A percentile compares a stretch with the other conserved stretches of the same genome.
These are phyloP conservation scores for Fusarium caatingaense DNA, from an alignment of 2,329 filamentous ascomycete species.

Conservation along the genomic window DNA sequence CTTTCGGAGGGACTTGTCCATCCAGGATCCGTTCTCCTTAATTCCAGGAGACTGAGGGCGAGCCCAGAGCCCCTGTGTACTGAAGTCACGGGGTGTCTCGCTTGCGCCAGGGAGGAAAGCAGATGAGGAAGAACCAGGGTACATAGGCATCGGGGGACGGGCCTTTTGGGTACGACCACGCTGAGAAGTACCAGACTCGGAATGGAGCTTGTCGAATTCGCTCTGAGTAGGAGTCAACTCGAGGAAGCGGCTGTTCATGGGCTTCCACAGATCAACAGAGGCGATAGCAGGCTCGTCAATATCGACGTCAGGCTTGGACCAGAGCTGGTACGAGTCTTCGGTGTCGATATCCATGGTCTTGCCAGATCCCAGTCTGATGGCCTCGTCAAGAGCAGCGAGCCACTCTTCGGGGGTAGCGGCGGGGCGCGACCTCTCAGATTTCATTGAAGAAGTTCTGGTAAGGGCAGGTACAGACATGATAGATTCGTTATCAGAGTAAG, in stretches of 20 bases:
- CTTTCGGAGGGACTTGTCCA: constrained; percentile 43
- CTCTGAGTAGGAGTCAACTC: constrained; percentile 35
- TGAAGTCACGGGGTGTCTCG: constrained; percentile 46
- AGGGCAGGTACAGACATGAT: constrained; percentile 19
- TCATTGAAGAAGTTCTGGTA: constrained; percentile 41
- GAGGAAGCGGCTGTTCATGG: constrained; percentile 36
- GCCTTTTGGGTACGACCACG: constrained; percentile 34
- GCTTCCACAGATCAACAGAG: constrained; percentile 41
- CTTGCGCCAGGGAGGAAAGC: constrained; percentile 40
- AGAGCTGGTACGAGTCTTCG: constrained; percentile 38
- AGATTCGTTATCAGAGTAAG: constrained; percentile 32
- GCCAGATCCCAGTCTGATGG: constrained; percentile 31
- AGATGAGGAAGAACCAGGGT: constrained; percentile 37
- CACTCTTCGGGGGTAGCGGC: constrained; percentile 50
- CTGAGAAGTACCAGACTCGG: constrained; percentile 40
- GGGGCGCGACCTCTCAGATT: constrained; percentile 33
- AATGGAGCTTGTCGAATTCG: constrained; percentile 34
- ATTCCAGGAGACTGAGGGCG: constrained; percentile 26
- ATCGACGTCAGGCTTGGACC: constrained; percentile 37
- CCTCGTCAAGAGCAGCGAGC: constrained; percentile 53
- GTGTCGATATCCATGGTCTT: constrained; percentile 21
- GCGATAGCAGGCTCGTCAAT: constrained; percentile 10
- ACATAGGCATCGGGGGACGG: constrained; percentile 40
- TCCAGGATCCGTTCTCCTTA: constrained; percentile 40
- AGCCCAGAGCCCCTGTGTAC: constrained; percentile 42